Percentiles rank a stretch among this genome's conserved stretches.
phyloP scores from a whole-genome alignment of 208 protist genomes.

The Balamuthia mandrillaris region DNA sequence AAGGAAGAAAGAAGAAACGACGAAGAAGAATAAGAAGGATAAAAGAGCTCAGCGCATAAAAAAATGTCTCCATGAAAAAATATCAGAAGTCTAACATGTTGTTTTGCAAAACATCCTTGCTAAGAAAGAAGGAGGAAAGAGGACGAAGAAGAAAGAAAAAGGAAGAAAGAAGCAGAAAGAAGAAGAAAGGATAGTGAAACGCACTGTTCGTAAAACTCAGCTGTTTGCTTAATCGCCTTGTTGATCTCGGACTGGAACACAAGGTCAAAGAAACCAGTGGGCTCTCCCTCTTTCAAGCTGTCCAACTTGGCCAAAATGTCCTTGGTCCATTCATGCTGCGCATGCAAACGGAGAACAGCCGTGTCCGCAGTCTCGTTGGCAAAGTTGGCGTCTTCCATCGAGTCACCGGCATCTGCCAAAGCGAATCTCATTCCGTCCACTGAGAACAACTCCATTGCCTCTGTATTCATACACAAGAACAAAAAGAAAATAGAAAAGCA shows the following conservation, averaged over 20 bases:
- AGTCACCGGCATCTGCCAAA: slow-evolving; percentile 98
- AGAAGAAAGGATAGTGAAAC: too few relatives aligned
- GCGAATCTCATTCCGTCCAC: slow-evolving; percentile 89
- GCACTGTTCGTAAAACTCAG: slow-evolving; percentile 79
- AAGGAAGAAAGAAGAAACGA: background rate
- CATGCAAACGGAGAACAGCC: slow-evolving; percentile 94
- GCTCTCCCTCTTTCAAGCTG: background rate
- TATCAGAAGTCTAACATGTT: background rate
- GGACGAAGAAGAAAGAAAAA: too few relatives aligned
- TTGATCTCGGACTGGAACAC: slow-evolving; percentile 92
- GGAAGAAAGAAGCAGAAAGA: too few relatives aligned
- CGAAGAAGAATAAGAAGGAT: too few relatives aligned
- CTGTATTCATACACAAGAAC: background rate
- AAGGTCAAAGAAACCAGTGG: slow-evolving; percentile 64
- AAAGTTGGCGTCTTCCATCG: slow-evolving; percentile 98
- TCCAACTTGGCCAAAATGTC: slow-evolving; percentile 37
- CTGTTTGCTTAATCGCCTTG: slow-evolving; percentile 77
- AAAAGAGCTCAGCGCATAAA: too few relatives aligned
- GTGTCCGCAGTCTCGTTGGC: slow-evolving; percentile 84
- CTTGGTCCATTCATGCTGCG: slow-evolving; percentile 87
- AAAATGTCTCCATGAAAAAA: background rate
- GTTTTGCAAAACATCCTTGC: background rate
- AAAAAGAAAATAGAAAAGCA: background rate
- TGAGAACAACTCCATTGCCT: slow-evolving; percentile 61
- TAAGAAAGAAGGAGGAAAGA: background rate